Evolutionary conservation across 2,329 filamentous ascomycete genomes (phyloP), one percentile per base, ranked within the genome.

Genomic region (Botrytis porri): DNA sequence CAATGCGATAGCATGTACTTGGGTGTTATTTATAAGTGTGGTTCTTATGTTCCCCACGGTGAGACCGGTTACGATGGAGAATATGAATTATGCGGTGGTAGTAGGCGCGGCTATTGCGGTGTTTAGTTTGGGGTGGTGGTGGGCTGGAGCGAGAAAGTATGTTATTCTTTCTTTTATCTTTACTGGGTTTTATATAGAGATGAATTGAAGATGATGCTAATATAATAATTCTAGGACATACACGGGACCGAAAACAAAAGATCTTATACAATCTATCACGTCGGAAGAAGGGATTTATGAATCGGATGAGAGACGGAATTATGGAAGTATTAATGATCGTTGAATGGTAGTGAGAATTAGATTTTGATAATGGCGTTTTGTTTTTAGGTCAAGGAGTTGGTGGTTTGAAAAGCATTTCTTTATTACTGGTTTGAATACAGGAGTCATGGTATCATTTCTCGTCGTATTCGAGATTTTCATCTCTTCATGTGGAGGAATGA

Each of bases 1-100:
- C 69, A 90, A 90, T 75, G 81, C 82, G 10, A 80, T 89, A 20
- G 87, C 88, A 2, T 84, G 89, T n/a, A 80, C 81, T 5, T 91
- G 89, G 89, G 88, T 90, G 5, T 75, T 85, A 39, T 89, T 90
- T 77, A 90, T 91, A 75, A 89, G 87, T 76, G 83, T 87, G 16
- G 85, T 90, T n/a, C 81, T 91, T 29, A 88, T 87, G 76, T 86
- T 87, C 79, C 86, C 86, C 12, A 83, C 84, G 2, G 80, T 79
- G 16, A 80, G 82, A 63, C 86, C 86, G 14, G 81, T 87, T 16
- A 87, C 85, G 6, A 76, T 77, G 7, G 78, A 81, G 69, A 87
- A 87, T 78, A 87, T 87, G 85, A 86, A 86, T 74, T 86, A 86
- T 76, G 85, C 83, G 1, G 80, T 84, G 63, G 83, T 81, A 59